Percentiles rank a stretch among this genome's conserved stretches.
These are phyloP conservation scores for Clitopilus passeckerianus DNA, from an alignment of 768 basidiomycete species.

Conservation along the genomic window DNA sequence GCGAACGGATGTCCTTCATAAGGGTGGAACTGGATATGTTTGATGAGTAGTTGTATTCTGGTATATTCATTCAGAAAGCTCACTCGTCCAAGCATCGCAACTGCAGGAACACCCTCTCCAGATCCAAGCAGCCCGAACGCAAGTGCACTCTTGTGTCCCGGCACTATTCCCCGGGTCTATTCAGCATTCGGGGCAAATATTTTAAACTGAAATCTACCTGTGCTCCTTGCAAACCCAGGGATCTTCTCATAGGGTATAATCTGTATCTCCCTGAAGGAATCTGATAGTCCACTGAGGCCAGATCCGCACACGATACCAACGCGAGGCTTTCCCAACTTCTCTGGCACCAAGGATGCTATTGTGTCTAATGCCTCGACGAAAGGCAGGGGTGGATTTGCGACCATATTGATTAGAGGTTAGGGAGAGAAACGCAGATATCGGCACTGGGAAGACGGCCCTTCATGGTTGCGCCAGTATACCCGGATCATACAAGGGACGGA, in stretches of 20 bases:
- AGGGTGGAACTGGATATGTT: slow-evolving; percentile 59
- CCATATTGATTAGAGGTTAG: not conserved
- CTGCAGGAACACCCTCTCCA: slow-evolving; percentile 66
- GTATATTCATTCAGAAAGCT: slow-evolving; percentile 12
- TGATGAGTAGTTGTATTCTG: not conserved
- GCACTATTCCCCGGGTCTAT: slow-evolving; percentile 38
- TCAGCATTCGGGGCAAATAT: not conserved
- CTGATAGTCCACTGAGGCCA: slow-evolving; percentile 72
- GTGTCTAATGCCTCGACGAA: not conserved
- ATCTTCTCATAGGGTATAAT: slow-evolving; percentile 63
- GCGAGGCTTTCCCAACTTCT: slow-evolving; percentile 38
- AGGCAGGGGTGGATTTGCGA: not conserved
- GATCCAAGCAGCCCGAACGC: slow-evolving; percentile 76
- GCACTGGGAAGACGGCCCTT: too few relatives aligned
- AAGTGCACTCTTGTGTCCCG: slow-evolving; percentile 75
- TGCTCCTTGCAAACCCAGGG: slow-evolving; percentile 72
- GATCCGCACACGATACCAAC: slow-evolving; percentile 88
- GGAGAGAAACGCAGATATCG: not conserved
- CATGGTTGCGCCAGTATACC: not conserved
- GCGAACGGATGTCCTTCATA: slow-evolving; percentile 79
- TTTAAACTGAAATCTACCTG: slow-evolving; percentile 43
- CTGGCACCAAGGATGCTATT: slow-evolving; percentile 19
- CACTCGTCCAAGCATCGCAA: slow-evolving; percentile 87
- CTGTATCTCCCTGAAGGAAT: slow-evolving; percentile 49
- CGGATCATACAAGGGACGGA: not conserved